Base-by-base conservation (phyloP, 169 alveolate genomes). In the Eimeria necatrix region DNA sequence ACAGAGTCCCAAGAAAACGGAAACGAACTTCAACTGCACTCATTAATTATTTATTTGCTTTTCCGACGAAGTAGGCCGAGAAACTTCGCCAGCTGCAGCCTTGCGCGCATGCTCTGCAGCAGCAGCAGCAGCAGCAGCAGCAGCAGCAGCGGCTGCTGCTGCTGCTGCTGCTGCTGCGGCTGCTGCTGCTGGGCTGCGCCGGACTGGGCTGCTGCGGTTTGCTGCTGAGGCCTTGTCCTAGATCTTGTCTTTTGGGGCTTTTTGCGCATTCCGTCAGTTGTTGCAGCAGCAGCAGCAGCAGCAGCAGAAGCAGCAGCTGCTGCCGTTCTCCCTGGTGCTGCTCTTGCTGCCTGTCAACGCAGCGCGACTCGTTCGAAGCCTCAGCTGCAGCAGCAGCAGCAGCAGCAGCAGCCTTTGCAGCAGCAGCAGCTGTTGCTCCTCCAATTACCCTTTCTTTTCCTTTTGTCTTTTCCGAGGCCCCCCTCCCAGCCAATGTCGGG, bases 231-330 rank as follows among this genome's bases (percentile, higher is more conserved):
- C 32, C 4, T 68, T 68, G 78, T 10, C 80, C 0, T 4, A 5
- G 80, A 53, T 74, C 60, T 41, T 74, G 85, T 46, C 59, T 74
- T 10, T 41, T 22, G n/a, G 59, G 6, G 18, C 8, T 46, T 74
- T 18, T 5, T 46, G 10, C 32, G 4, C 51, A 9, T 8, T 24
- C 85, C 14, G 22, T 26, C 20, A 9, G 12, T 14, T 22, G 22
- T 20, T 74, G 85, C 52, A 26, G 85, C 85, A 74, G 85, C 85
- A 32, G 85, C 89, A 80, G 89, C 68, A 18, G 70, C 89, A 12
- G 56, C 85, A 22, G 56, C 59, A 26, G 85, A 41, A 41, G 59
- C 85, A 74, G 85, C 85, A 74, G 85, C 85, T 20, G 85, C 85
- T 32, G 51, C 85, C 22, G 14, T 18, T 70, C 80, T 70, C 80